These are phyloP conservation scores for Lactarius indigo DNA, from an alignment of 768 basidiomycete genomes.

Conservation along the genomic window DNA sequence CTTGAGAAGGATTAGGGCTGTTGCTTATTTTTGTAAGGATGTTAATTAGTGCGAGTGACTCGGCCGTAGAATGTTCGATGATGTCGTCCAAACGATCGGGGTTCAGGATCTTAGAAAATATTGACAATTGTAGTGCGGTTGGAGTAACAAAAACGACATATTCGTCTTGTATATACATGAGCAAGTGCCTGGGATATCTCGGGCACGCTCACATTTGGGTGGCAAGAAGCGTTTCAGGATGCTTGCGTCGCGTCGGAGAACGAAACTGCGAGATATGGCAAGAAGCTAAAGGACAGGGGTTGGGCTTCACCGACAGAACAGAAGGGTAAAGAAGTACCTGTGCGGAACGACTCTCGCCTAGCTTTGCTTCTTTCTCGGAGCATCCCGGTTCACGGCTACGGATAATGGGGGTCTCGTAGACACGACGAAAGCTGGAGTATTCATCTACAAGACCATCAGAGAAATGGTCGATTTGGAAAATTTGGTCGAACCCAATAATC, in stretches of 20 bases:
- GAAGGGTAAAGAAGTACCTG: slow-evolving; percentile 48
- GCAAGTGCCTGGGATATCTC: neutral
- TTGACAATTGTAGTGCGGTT: slow-evolving; percentile 72
- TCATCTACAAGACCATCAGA: slow-evolving; percentile 48
- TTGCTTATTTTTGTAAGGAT: slow-evolving; percentile 88
- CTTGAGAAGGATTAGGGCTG: slow-evolving; percentile 82
- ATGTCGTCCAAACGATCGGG: slow-evolving; percentile 67
- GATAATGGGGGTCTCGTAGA: slow-evolving; percentile 86
- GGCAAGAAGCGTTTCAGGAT: slow-evolving; percentile 83
- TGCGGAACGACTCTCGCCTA: slow-evolving; percentile 73
- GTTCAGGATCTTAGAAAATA: slow-evolving; percentile 74
- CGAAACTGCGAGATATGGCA: slow-evolving; percentile 78
- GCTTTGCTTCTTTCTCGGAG: slow-evolving; percentile 62
- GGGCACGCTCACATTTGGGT: slow-evolving; percentile 69
- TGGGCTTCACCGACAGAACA: neutral
- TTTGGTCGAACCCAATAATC: slow-evolving; percentile 61
- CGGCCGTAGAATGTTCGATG: slow-evolving; percentile 66
- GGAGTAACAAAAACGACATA: slow-evolving; percentile 97
- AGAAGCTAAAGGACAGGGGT: slow-evolving; percentile 47
- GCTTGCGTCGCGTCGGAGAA: slow-evolving; percentile 82
- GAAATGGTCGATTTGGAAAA: neutral
- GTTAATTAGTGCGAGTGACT: slow-evolving; percentile 76
- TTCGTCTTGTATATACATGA: slow-evolving; percentile 59
- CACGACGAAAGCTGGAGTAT: slow-evolving; percentile 67
- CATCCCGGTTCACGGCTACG: slow-evolving; percentile 80